Evolutionary conservation across 2,329 filamentous ascomycete species (phyloP).

Genomic region (Daldinia sp.): DNA sequence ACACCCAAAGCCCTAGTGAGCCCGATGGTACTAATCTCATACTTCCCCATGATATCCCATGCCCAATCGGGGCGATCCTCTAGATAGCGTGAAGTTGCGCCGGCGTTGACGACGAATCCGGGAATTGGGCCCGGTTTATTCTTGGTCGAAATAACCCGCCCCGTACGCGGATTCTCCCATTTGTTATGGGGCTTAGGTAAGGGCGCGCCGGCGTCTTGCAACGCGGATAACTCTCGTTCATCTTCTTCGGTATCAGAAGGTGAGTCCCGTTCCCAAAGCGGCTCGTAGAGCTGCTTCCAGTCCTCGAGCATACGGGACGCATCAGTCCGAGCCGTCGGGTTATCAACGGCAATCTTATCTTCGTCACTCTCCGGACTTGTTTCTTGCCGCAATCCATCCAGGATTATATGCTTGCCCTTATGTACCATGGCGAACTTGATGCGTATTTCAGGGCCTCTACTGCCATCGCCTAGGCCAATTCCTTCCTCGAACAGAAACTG

Average conservation of each 20-base stretch:
- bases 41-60: slow-evolving; percentile 22
- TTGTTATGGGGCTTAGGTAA: slow-evolving; percentile 14
- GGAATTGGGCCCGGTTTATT: slow-evolving; percentile 25
- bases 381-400: slow-evolving; percentile 3
- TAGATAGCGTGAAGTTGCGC: slow-evolving; percentile 14
- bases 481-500: slow-evolving; percentile 18
- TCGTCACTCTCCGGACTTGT: slow-evolving; percentile 8
- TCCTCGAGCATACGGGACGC: slow-evolving; percentile 15
- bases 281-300: slow-evolving; percentile 9
- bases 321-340: background rate
- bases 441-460: background rate
- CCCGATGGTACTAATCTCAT: slow-evolving; percentile 15
- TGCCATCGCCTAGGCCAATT: background rate
- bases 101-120: slow-evolving; percentile 14
- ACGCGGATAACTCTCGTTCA: background rate
- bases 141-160: slow-evolving; percentile 16
- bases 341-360: background rate
- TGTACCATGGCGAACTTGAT: slow-evolving; percentile 19
- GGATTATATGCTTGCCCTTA: slow-evolving; percentile 13
- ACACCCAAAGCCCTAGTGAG: slow-evolving; percentile 1
- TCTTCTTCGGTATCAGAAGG: slow-evolving; percentile 14
- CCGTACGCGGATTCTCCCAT: slow-evolving; percentile 23
- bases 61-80: slow-evolving; percentile 23
- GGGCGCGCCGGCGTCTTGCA: background rate
- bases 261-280: background rate